Evolutionary conservation across 2,329 filamentous ascomycete species (phyloP).

Genomic region (Ophiocordyceps camponoti-floridani): DNA sequence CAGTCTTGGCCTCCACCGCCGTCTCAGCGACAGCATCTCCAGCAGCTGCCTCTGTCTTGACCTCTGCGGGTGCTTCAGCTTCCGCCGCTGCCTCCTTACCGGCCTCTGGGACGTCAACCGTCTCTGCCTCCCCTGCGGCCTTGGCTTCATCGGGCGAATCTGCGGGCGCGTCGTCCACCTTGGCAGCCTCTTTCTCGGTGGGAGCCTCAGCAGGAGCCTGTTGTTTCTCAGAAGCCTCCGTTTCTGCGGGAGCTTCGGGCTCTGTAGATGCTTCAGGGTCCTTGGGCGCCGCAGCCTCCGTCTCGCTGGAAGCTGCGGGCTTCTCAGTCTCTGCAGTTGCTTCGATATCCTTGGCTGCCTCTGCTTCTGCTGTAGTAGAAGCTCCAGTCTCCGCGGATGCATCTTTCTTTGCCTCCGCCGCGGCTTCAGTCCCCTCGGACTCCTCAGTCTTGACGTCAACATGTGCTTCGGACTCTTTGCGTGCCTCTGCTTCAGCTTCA

Average conservation of each 20-base stretch:
- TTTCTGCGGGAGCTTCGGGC: not conserved
- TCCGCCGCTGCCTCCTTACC: too few species aligned
- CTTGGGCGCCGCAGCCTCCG: conserved; percentile 1
- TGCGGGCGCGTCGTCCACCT: not conserved
- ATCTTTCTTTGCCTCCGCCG: not conserved
- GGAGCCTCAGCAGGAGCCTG: not conserved
- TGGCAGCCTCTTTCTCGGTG: conserved; percentile 1
- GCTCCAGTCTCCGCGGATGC: not conserved
- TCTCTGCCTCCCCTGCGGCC: too few species aligned
- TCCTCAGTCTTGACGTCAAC: not conserved
- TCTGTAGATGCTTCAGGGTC: not conserved
- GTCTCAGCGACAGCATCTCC: too few species aligned
- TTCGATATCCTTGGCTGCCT: not conserved
- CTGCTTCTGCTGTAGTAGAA: not conserved
- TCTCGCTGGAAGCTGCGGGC: not conserved
- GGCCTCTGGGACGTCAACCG: too few species aligned
- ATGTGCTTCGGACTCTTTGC: not conserved
- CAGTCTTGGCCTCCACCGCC: too few species aligned
- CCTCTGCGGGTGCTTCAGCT: not conserved
- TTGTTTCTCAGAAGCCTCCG: not conserved
- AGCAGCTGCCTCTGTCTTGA: not conserved
- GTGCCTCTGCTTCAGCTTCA: not conserved
- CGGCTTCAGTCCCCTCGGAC: not conserved
- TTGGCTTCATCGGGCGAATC: too few species aligned
- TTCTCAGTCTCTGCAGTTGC: conserved; percentile 1